Conservation (phyloP, 208 protist genomes). For the Acanthamoeba royreba region DNA sequence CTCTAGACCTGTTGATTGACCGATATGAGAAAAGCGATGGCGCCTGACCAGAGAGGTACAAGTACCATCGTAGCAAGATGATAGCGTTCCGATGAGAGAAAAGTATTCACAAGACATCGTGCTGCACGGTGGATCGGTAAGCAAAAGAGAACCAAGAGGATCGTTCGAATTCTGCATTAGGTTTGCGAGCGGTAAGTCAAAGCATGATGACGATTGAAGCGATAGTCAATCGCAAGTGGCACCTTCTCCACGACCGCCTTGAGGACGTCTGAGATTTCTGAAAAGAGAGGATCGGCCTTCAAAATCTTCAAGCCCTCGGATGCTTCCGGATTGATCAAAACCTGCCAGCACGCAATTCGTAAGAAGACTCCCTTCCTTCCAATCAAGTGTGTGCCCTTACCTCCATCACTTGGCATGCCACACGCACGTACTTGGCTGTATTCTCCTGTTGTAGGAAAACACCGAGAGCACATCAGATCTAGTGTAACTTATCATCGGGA, state of each 20-base stretch:
- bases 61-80: neutral
- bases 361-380: no score
- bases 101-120: slow-evolving; percentile 71
- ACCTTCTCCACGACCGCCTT: slow-evolving; percentile 32
- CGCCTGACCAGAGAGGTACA: no score
- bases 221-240: neutral
- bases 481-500: no score
- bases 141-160: neutral
- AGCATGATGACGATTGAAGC: no score
- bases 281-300: neutral
- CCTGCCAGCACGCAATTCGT: no score
- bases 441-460: neutral
- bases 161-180: slow-evolving; percentile 23
- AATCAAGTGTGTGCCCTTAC: no score
- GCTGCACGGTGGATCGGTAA: neutral
- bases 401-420: slow-evolving; percentile 42
- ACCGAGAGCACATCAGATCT: no score
- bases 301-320: neutral
- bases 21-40: no score
- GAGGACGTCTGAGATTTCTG: slow-evolving; percentile 15
- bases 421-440: slow-evolving; percentile 51
- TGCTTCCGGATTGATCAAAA: slow-evolving; percentile 5
- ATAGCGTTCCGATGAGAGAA: slow-evolving; percentile 59
- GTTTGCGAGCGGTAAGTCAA: neutral
- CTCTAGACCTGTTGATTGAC: neutral